phyloP scores from a whole-genome alignment of 2,329 filamentous ascomycete species.

The Exophiala lecanii-corni region DNA sequence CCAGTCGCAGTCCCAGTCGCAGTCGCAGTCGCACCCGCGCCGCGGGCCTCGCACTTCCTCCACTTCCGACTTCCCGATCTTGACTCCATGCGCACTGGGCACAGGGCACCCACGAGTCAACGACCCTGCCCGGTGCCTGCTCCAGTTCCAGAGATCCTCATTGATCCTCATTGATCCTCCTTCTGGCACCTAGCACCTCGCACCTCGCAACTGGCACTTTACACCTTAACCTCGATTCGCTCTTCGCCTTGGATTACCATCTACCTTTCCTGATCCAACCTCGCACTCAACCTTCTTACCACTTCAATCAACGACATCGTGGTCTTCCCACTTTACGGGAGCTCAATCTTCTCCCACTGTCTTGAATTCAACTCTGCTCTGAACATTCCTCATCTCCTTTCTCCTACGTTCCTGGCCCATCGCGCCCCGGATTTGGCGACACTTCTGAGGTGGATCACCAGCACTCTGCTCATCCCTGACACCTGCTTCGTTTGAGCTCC shows the following conservation, averaged over 20 bases:
- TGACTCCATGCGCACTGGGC: no score
- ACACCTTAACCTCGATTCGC: no score
- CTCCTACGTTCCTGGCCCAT: background rate
- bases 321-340: background rate
- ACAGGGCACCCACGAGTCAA: no score
- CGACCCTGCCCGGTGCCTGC: no score
- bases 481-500: constrained; percentile 19
- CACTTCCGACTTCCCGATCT: no score
- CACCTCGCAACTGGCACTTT: background rate
- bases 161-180: no score
- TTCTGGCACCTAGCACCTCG: background rate
- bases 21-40: no score
- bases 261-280: constrained; percentile 1
- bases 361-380: no score
- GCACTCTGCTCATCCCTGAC: constrained; percentile 18
- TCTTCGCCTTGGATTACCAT: background rate
- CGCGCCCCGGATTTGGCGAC: background rate
- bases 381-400: background rate
- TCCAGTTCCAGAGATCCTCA: no score
- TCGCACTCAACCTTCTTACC: background rate
- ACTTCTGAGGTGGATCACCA: background rate
- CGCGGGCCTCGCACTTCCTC: no score
- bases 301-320: background rate
- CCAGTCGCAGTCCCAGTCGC: no score
- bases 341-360: background rate